phyloP scores from a whole-genome alignment of 2,329 filamentous ascomycete genomes.

The Leptographium flavum region DNA sequence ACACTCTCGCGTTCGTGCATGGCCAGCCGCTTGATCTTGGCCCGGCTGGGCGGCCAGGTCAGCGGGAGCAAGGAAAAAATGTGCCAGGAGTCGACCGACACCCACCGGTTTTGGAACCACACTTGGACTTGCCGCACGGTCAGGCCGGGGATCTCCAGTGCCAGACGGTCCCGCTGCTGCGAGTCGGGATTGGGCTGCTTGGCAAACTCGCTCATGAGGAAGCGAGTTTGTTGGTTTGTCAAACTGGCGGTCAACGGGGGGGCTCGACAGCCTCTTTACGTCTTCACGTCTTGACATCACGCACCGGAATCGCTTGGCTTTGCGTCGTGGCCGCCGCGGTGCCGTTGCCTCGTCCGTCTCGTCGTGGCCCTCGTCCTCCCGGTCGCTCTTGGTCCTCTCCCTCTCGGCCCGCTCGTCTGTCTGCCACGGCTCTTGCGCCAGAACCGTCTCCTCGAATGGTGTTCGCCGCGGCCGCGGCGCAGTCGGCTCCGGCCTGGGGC shows the following conservation, averaged over 20 bases:
- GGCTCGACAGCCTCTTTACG: no score
- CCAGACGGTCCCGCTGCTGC: conserved; percentile 73
- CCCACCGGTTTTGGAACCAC: conserved; percentile 93
- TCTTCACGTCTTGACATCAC: no score
- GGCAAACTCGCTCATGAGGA: conserved; percentile 92
- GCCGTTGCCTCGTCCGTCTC: conserved; percentile 44
- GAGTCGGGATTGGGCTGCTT: conserved; percentile 91
- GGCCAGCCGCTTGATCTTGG: conserved; percentile 57
- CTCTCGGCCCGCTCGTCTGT: no score
- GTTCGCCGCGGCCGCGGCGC: no score
- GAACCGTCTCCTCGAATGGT: no score
- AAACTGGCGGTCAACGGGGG: conserved; percentile 38
- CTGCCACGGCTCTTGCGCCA: no score
- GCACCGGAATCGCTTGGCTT: conserved; percentile 70
- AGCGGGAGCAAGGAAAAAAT: no score
- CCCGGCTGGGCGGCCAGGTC: no score
- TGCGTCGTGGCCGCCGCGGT: conserved; percentile 42
- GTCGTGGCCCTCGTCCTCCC: no score
- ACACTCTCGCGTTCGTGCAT: conserved; percentile 57
- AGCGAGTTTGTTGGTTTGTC: conserved; percentile 93
- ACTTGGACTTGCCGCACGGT: conserved; percentile 91
- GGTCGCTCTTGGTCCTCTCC: no score
- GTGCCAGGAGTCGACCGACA: no score
- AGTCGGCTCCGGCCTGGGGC: no score
- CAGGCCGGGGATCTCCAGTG: conserved; percentile 78